Conservation (phyloP, 306 rosid species). For the Hippophae tibetana region DNA sequence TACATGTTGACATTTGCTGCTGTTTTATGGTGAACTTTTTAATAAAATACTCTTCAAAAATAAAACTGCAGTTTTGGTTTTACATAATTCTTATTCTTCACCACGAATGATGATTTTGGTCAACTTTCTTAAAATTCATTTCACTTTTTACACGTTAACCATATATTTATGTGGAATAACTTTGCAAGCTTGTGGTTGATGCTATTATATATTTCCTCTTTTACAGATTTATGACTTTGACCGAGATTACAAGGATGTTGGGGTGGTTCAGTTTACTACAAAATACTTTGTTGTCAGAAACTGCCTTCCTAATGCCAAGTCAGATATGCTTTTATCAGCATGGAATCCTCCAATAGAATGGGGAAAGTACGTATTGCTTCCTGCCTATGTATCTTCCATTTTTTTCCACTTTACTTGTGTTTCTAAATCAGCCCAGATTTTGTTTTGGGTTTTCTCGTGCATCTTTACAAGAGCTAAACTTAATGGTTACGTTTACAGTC, state of each 20-base stretch:
- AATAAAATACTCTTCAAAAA: too few species aligned
- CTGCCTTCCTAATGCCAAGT: conserved; percentile 79
- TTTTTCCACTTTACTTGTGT: neutral
- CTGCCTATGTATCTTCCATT: conserved; percentile 9
- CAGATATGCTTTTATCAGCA: conserved; percentile 94
- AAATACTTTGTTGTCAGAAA: conserved; percentile 88
- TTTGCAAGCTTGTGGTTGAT: conserved; percentile 18
- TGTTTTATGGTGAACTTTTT: too few species aligned
- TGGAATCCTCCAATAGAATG: conserved; percentile 93
- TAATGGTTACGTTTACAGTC: too few species aligned
- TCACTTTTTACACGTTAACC: neutral
- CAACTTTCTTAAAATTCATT: too few species aligned
- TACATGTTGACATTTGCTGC: too few species aligned
- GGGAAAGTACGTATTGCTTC: conserved; percentile 68
- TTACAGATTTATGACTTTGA: conserved; percentile 81
- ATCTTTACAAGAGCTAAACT: too few species aligned
- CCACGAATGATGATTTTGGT: too few species aligned
- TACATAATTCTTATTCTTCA: too few species aligned
- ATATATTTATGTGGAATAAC: conserved; percentile 6
- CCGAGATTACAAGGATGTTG: conserved; percentile 97
- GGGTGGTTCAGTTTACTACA: conserved; percentile 86
- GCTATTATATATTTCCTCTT: conserved; percentile 3
- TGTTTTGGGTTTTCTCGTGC: too few species aligned
- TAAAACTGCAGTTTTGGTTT: too few species aligned
- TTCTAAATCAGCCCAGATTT: too few species aligned